Conservation (phyloP, 2,329 filamentous ascomycete genomes). For the Amesomyces nigricolor region DNA sequence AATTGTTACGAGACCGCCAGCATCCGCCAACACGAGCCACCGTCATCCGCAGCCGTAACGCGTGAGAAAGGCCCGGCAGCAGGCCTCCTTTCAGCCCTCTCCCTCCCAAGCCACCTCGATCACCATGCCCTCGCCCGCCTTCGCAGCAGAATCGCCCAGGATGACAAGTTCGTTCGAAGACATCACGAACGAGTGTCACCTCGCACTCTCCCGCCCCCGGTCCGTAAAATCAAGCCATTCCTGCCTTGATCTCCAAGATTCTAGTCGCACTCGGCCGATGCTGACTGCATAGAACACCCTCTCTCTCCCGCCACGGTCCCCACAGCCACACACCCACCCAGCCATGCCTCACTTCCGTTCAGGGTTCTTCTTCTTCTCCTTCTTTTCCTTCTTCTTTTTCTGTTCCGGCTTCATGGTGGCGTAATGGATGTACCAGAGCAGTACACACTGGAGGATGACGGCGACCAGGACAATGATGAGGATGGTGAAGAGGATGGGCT, state of each 20-base stretch:
- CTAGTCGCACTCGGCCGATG: no score
- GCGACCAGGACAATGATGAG: conserved; percentile 50
- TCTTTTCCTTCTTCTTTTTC: conserved; percentile 48
- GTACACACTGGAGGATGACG: conserved; percentile 40
- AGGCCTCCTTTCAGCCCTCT: background rate
- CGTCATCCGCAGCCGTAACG: background rate
- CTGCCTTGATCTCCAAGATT: no score
- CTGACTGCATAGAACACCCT: background rate
- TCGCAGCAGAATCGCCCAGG: no score
- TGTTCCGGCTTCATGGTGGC: conserved; percentile 58
- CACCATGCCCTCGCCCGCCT: background rate
- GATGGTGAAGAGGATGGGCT: conserved; percentile 53
- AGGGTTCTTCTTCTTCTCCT: conserved; percentile 42
- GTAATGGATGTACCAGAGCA: conserved; percentile 55
- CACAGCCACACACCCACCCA: background rate
- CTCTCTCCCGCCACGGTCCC: background rate
- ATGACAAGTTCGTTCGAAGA: no score
- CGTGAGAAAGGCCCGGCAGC: background rate
- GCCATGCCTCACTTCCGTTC: conserved; percentile 26
- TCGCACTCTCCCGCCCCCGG: no score
- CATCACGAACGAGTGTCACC: no score
- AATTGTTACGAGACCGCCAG: background rate
- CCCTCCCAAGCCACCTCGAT: background rate
- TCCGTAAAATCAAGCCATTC: no score
- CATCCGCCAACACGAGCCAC: background rate